Percentiles rank a stretch among this genome's conserved stretches.
phyloP scores from a whole-genome alignment of 164 flowering plant species.

The Berberis thunbergii region DNA sequence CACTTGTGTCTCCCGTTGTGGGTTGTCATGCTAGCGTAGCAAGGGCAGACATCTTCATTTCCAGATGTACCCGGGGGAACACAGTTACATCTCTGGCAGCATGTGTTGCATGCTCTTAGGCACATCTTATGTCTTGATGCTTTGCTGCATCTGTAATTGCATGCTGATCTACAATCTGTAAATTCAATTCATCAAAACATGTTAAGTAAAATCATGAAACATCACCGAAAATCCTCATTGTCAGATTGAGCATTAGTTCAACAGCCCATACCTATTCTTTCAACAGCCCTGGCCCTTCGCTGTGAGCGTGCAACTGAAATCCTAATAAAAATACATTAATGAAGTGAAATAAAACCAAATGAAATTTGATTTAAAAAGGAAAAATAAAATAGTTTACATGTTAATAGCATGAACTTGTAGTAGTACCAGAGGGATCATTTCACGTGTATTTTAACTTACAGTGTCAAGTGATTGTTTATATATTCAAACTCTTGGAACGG shows the following conservation, averaged over 20 bases:
- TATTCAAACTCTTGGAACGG: no score
- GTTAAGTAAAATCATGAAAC: not conserved
- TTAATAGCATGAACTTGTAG: no score
- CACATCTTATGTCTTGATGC: slow-evolving; percentile 10
- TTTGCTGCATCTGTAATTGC: slow-evolving; percentile 7
- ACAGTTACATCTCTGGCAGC: slow-evolving; percentile 7
- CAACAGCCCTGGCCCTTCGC: not conserved
- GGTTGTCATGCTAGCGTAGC: slow-evolving; percentile 8
- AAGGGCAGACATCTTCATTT: slow-evolving; percentile 1
- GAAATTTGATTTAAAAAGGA: no score
- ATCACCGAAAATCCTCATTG: not conserved
- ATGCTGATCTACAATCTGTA: slow-evolving; percentile 3
- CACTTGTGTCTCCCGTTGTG: slow-evolving; percentile 5
- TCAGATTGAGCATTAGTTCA: not conserved
- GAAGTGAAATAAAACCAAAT: no score
- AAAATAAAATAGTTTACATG: no score
- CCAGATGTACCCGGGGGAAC: slow-evolving; percentile 10
- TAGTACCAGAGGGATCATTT: no score
- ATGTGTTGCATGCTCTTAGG: slow-evolving; percentile 11
- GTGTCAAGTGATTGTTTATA: no score
- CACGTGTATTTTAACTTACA: no score
- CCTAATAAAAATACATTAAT: not conserved
- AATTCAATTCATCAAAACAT: not conserved
- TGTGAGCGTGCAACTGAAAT: slow-evolving; percentile 1
- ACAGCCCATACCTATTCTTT: slow-evolving; percentile 2